A percentile compares a stretch with the other conserved stretches of the same genome.
Evolutionary conservation across 805 yeast genomes (phyloP).

Genomic region (Yamadazyma ubonensis): DNA sequence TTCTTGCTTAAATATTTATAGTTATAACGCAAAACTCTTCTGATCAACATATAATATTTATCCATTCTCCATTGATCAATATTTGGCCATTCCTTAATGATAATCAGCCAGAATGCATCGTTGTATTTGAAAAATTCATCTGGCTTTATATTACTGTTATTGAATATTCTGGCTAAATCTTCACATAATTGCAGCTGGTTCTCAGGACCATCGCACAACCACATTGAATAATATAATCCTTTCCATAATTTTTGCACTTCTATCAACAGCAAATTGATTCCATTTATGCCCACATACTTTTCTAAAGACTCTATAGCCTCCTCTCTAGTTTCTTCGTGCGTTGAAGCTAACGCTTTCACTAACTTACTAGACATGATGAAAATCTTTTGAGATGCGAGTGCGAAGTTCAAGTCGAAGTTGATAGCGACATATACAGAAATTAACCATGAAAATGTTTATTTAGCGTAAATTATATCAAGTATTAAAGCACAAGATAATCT

Average conservation of each 20-base stretch:
- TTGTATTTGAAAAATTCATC: conserved; percentile 42
- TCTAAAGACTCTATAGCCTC: conserved; percentile 25
- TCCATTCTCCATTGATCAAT: conserved; percentile 87
- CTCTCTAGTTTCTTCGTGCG: conserved; percentile 72
- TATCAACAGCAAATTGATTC: conserved; percentile 40
- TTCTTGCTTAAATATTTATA: conserved; percentile 53
- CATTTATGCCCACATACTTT: conserved; percentile 27
- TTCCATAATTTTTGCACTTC: conserved; percentile 89
- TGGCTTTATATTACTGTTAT: conserved; percentile 37
- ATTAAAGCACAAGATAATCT: background rate
- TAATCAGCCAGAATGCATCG: conserved; percentile 77
- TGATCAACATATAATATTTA: conserved; percentile 76
- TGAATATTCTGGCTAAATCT: conserved; percentile 60
- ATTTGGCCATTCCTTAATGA: conserved; percentile 76
- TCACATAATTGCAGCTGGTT: conserved; percentile 86
- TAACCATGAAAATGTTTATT: background rate
- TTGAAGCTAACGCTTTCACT: conserved; percentile 81
- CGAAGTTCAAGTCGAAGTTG: conserved; percentile 1
- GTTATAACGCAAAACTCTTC: conserved; percentile 70
- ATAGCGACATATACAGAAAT: no score
- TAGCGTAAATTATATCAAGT: background rate
- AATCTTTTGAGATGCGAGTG: conserved; percentile 7
- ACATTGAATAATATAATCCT: conserved; percentile 93
- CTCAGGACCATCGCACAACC: conserved; percentile 92
- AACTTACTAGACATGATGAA: conserved; percentile 38